Evolutionary conservation across 129 eudicot genomes (phyloP).

Genomic region (Pseudognaphalium luteoalbum): DNA sequence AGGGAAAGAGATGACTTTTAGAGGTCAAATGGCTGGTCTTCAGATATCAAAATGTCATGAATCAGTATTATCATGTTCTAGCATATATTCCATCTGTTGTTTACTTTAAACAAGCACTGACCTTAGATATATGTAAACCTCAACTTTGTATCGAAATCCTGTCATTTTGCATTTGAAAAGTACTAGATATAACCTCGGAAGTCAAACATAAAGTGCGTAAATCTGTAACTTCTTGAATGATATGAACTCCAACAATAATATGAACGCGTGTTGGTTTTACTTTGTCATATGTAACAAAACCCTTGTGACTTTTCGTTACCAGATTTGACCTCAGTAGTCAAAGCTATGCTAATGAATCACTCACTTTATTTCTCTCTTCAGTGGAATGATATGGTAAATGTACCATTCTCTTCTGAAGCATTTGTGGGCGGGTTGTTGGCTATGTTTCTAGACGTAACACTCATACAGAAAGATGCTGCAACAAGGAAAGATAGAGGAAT

Average conservation of each 20-base stretch:
- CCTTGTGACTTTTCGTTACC: not conserved
- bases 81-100: not conserved
- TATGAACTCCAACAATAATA: not conserved
- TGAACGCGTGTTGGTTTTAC: slow-evolving; percentile 2
- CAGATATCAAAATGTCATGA: not conserved
- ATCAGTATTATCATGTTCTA: not conserved
- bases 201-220: not conserved
- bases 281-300: not conserved
- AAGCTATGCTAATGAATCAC: not conserved
- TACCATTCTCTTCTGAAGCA: slow-evolving; percentile 85
- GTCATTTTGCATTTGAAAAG: not conserved
- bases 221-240: not conserved
- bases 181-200: slow-evolving; percentile 9
- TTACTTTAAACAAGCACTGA: not conserved
- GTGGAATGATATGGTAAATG: slow-evolving; percentile 92
- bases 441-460: slow-evolving; percentile 61
- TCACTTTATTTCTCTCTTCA: slow-evolving; percentile 27
- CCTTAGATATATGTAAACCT: not conserved
- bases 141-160: not conserved
- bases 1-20: slow-evolving; percentile 20
- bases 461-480: slow-evolving; percentile 64
- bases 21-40: slow-evolving; percentile 8
- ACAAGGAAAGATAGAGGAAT: slow-evolving; percentile 87
- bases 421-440: slow-evolving; percentile 86
- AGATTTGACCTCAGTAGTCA: slow-evolving; percentile 17